Base-by-base conservation (phyloP, 2,329 filamentous ascomycete species). In the Cercospora sesami region DNA sequence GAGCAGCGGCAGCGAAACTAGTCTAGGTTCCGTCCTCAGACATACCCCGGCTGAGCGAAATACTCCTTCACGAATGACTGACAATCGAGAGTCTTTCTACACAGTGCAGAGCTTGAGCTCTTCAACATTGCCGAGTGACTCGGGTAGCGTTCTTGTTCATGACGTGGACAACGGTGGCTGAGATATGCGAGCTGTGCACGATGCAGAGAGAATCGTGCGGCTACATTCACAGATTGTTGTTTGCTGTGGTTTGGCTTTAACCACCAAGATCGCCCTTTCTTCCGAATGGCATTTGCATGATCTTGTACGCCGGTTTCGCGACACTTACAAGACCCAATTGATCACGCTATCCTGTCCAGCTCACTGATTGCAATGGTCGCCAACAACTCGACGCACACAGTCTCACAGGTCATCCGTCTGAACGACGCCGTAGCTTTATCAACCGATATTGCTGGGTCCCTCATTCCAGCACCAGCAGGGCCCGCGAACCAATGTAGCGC, bases 101-200 rank as follows among this genome's bases (percentile, higher is more conserved):
- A 64, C 31, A 14, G 31, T 70, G 59, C 60, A 66, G n/a, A 60
- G 69, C 18, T 26, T 51, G 12, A 75, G 73, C 64, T 69, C 71
- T n/a, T 64, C 68, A 5, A 73, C 69, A 23, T 59, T 73, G 31
- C 68, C 68, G 14, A 76, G 74, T 58, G 73, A 75, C 64, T 68
- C 74, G 36, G 74, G 73, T 12, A 76, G 75, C 68, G 75, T 76
- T 3, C 16, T 76, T 21, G 66, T 68, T 18, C 73, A 75, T 62
- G 63, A 70, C 21, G 21, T 62, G 14, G 65, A 55, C 5, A 33
- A 51, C 12, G 48, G 48, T n/a, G 58, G 61, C 60, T 70, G 68
- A 65, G n/a, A 18, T 21, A 30, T 33, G 21, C 23, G 10, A 53
- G 21, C n/a, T 48, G 9, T 8, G 42, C 51, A 55, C n/a, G n/a